phyloP scores from a whole-genome alignment of 1,284 basidiomycete species.

The Ceratobasidium sp. region DNA sequence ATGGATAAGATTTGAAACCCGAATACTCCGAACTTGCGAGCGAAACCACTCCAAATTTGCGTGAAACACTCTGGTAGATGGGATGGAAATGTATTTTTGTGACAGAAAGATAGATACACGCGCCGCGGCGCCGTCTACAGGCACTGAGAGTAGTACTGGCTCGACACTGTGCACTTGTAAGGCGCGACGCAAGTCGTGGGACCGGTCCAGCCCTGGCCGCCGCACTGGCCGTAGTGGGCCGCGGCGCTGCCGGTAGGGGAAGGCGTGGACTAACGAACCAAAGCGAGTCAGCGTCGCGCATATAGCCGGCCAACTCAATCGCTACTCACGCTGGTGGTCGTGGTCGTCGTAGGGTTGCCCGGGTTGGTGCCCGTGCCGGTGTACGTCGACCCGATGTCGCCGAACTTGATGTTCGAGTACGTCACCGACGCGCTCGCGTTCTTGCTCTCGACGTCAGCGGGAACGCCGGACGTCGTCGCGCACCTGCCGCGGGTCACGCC shows the following conservation, averaged over 20 bases:
- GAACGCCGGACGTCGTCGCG: slow-evolving; percentile 10
- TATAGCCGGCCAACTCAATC: neutral
- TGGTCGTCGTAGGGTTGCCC: slow-evolving; percentile 2
- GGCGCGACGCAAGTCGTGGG: slow-evolving; percentile 48
- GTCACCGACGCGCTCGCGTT: slow-evolving; percentile 49
- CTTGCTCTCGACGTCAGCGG: slow-evolving; percentile 51
- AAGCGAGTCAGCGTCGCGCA: neutral
- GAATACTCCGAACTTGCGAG: too few relatives aligned
- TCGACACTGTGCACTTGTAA: slow-evolving; percentile 36
- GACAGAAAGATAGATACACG: too few relatives aligned
- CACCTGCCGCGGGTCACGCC: slow-evolving; percentile 46
- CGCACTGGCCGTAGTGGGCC: slow-evolving; percentile 40
- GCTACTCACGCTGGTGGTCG: slow-evolving; percentile 22
- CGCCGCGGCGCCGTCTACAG: too few relatives aligned
- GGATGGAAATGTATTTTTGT: too few relatives aligned
- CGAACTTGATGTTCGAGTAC: slow-evolving; percentile 6
- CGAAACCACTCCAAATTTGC: neutral
- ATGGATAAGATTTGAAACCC: too few relatives aligned
- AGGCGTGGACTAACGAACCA: neutral
- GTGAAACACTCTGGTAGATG: neutral
- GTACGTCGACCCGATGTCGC: slow-evolving; percentile 50
- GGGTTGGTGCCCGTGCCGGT: slow-evolving; percentile 22
- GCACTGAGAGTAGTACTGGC: too few relatives aligned
- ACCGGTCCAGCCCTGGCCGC: slow-evolving; percentile 47
- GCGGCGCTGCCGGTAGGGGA: neutral